Percentiles rank a stretch among this genome's conserved stretches.
Evolutionary conservation across 805 yeast genomes (phyloP).

Genomic region (Metschnikowia sp.): DNA sequence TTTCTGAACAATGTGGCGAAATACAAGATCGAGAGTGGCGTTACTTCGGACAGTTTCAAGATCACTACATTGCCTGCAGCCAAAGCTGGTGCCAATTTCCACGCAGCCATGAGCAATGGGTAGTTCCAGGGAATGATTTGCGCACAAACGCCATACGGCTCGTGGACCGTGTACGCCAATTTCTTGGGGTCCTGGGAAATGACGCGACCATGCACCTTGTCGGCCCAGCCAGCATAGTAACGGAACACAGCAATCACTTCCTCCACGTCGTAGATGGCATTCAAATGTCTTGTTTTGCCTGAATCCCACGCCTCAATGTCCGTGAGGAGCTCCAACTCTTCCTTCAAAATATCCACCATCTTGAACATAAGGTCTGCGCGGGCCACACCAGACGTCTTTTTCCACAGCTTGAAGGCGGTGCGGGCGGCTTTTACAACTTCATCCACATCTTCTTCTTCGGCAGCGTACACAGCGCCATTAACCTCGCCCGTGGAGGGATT

Average conservation of each 20-base stretch:
- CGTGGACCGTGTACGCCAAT: conserved; percentile 66
- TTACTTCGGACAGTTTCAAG: conserved; percentile 71
- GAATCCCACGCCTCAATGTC: conserved; percentile 47
- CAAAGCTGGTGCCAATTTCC: conserved; percentile 82
- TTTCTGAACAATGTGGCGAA: conserved; percentile 55
- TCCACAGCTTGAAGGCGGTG: conserved; percentile 45
- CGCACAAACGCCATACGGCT: conserved; percentile 64
- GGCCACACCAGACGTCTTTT: conserved; percentile 41
- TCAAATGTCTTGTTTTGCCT: conserved; percentile 44
- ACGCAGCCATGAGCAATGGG: conserved; percentile 65
- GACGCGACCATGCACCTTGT: conserved; percentile 47
- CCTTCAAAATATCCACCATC: conserved; percentile 35
- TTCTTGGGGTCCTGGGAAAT: conserved; percentile 44
- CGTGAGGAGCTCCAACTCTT: conserved; percentile 31
- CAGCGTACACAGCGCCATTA: conserved; percentile 41
- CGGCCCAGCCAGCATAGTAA: conserved; percentile 64
- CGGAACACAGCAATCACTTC: conserved; percentile 44
- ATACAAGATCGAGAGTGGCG: conserved; percentile 66
- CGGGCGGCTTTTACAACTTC: conserved; percentile 39
- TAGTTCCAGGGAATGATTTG: conserved; percentile 74
- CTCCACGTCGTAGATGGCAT: conserved; percentile 49
- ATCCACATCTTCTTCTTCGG: conserved; percentile 42
- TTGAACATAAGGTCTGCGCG: conserved; percentile 36
- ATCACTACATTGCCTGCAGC: conserved; percentile 76
- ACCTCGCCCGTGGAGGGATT: conserved; percentile 44